Evolutionary conservation across 78 protist species (phyloP), one percentile per base, ranked within the genome.

Genomic region (Creolimax fragrantissima): DNA sequence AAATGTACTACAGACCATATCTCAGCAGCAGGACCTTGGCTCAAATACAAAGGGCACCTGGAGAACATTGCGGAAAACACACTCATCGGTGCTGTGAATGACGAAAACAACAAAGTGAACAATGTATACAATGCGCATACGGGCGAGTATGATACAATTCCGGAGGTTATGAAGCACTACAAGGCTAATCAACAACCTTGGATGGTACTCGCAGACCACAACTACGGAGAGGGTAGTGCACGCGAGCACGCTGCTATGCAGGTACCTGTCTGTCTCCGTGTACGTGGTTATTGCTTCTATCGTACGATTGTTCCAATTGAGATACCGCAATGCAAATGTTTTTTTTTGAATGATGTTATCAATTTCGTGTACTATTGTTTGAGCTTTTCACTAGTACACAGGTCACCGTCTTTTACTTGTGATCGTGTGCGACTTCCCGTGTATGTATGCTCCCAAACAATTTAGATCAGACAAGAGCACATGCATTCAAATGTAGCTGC

Each of bases 1-100:
- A 97, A 97, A 92, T 96, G 97, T 91, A 97, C 98, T 81, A 97
- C 98, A 17, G 98, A 97, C 93, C 98, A 96, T 95, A 97, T 97
- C 74, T 92, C 95, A 3, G 94, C 94, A 93, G 98, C 98, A 32
- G 98, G 98, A 41, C 97, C 98, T 41, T 97, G 98, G 98, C 95
- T 97, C 90, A 96, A 95, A 93, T 95, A 95, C 97, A 92, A 97
- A 37, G 98, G 98, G 83, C 98, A 97, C 90, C 91, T 97, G 88
- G 97, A 96, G 47, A 97, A 97, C 96, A 96, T 97, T 81, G 93
- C 98, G 44, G 95, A 96, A 95, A 97, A 97, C 95, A 89, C 95
- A 92, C 90, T 96, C 81, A 96, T 96, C 43, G 98, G 97, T 2
- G 93, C 93, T 39, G 97, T 96, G 41, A 95, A 92, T 94, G 96